Conservation (phyloP, 2,329 filamentous ascomycete genomes). For the Berkeleyomyces basicola region DNA sequence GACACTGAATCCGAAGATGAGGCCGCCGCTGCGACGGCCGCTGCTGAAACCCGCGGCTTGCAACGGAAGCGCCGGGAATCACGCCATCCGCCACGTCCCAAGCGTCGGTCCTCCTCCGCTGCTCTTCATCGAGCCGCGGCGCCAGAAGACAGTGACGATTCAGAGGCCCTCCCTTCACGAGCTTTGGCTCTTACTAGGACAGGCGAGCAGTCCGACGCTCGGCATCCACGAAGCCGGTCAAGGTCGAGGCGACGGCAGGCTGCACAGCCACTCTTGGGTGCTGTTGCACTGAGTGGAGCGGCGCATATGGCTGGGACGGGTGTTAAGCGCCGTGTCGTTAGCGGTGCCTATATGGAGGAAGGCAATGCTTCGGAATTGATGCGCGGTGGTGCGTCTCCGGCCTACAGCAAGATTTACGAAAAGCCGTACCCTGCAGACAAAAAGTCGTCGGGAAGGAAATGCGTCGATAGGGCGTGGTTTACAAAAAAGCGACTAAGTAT, state of each 20-base stretch:
- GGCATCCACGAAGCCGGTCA: background rate
- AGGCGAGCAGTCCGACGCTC: background rate
- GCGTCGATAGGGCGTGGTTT: conserved; percentile 33
- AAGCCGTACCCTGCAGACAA: conserved; percentile 27
- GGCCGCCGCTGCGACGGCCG: background rate
- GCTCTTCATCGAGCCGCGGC: background rate
- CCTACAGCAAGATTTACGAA: conserved; percentile 34
- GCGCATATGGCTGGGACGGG: background rate
- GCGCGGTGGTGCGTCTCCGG: conserved; percentile 29
- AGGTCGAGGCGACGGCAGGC: conserved; percentile 2
- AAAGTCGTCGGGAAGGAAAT: conserved; percentile 27
- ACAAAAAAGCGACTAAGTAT: conserved; percentile 20
- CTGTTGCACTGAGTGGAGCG: background rate
- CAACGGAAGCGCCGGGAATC: background rate
- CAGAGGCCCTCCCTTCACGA: background rate
- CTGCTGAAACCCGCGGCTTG: conserved; percentile 1
- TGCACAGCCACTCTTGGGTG: conserved; percentile 8
- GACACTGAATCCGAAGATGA: conserved; percentile 9
- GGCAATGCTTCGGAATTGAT: conserved; percentile 29
- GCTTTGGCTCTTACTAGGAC: background rate
- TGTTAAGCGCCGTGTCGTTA: conserved; percentile 49
- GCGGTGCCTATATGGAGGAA: conserved; percentile 53
- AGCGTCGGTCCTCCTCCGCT: background rate
- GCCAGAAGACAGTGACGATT: background rate
- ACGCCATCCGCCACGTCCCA: background rate